A percentile compares a stretch with the other conserved stretches of the same genome.
These are phyloP conservation scores for Candida germanica DNA, from an alignment of 805 yeast species.

Conservation along the genomic window DNA sequence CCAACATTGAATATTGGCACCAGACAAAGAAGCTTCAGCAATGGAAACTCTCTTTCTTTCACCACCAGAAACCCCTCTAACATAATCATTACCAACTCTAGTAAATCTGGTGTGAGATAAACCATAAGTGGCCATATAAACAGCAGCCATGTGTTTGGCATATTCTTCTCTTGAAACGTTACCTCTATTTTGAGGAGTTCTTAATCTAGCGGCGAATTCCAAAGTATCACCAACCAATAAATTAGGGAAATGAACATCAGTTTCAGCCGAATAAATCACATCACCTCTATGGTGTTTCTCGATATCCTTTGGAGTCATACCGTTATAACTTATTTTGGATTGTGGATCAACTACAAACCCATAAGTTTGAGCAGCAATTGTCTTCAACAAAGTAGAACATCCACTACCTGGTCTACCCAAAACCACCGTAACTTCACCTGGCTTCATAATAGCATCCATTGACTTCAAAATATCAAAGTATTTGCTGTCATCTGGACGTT, in stretches of 20 bases:
- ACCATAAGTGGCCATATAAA: slow-evolving; percentile 44
- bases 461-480: slow-evolving; percentile 25
- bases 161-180: slow-evolving; percentile 28
- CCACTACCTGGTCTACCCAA: slow-evolving; percentile 42
- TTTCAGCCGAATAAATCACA: slow-evolving; percentile 46
- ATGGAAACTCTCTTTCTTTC: slow-evolving; percentile 78
- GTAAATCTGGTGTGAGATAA: slow-evolving; percentile 54
- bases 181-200: slow-evolving; percentile 38
- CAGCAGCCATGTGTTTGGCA: slow-evolving; percentile 40
- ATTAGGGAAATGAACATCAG: slow-evolving; percentile 55
- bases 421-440: slow-evolving; percentile 39
- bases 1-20: slow-evolving; percentile 54
- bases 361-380: slow-evolving; percentile 33
- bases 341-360: slow-evolving; percentile 32
- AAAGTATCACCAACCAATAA: slow-evolving; percentile 54
- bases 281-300: slow-evolving; percentile 30
- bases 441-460: slow-evolving; percentile 35
- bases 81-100: slow-evolving; percentile 59
- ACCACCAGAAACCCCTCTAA: slow-evolving; percentile 78
- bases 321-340: slow-evolving; percentile 31
- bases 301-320: slow-evolving; percentile 26
- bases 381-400: slow-evolving; percentile 36
- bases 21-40: slow-evolving; percentile 67
- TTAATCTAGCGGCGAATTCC: slow-evolving; percentile 51
- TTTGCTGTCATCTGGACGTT: slow-evolving; percentile 11